Evolutionary conservation across 2,329 filamentous ascomycete species (phyloP), one percentile per base, ranked within the genome.

Genomic region (Talaromyces funiculosus): DNA sequence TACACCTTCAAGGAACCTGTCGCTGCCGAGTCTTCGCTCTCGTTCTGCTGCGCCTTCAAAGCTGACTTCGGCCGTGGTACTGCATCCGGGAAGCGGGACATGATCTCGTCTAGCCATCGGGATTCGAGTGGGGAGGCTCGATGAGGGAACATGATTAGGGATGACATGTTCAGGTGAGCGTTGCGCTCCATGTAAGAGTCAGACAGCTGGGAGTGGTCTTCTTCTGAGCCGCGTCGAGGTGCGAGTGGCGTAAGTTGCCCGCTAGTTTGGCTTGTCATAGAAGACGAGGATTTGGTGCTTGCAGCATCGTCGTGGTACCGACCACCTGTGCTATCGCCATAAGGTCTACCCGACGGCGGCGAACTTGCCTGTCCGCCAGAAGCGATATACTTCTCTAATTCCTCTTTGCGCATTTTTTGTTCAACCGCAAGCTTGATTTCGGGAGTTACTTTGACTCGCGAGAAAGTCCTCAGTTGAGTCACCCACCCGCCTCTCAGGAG

Each of bases 401-500:
- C 83, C 64, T 90, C 86, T 26, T 83, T 82, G 67, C 88, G 86
- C 45, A 90, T 81, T 59, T 86, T 84, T 66, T 87, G 84, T 56
- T 90, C 86, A 3, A 95, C 91, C 65, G 90, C 87, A 69, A 89
- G 87, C 67, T 94, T 86, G 64, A 96, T 89, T 70, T 93, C 88
- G 2, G 89, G 86, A 75, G 87, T 88, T 43, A 94, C 89, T 54
- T 93, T 85, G 45, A 97, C 86, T 80, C 94, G 96, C 12, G 89
- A 90, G 73, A 95, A 97, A 0, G 91, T 94, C 64, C 92, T 90
- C 5, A 99, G 82, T 72, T 97, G 92, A 0, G 90, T 96, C 0
- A 97, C 92, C 90, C 94, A 96, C 14, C 91, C 92, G 51, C 91
- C 89, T 42, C 92, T 86, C 78, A 97, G 86, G 8, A 99, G 83